Conservation (phyloP, 345 rosid species). For the Hypericum perforatum region DNA sequence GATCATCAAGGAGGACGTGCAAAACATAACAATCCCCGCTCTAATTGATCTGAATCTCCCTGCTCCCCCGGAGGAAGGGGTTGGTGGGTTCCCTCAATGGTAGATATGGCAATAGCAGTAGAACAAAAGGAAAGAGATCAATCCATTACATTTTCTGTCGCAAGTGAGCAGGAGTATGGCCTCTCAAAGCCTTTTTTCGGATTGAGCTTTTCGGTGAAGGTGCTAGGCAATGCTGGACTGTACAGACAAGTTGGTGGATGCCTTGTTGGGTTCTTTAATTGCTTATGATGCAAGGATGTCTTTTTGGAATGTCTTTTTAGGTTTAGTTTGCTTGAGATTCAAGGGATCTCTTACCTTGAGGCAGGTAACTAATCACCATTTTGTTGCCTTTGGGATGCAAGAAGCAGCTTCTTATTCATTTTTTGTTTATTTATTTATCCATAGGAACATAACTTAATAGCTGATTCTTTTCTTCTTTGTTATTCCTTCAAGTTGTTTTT, state of each 20-base stretch:
- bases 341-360: no score
- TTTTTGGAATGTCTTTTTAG: no score
- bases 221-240: slow-evolving; percentile 21
- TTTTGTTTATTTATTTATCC: neutral
- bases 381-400: slow-evolving; percentile 18
- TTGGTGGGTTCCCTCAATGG: slow-evolving; percentile 28
- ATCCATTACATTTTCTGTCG: neutral
- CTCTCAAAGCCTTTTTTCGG: slow-evolving; percentile 12
- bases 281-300: slow-evolving; percentile 29
- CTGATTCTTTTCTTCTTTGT: no score
- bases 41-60: slow-evolving; percentile 90
- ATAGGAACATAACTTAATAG: neutral
- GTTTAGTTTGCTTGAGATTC: no score
- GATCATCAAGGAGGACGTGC: slow-evolving; percentile 37
- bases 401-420: slow-evolving; percentile 10
- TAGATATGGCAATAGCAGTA: slow-evolving; percentile 15
- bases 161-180: neutral
- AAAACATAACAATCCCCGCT: slow-evolving; percentile 29
- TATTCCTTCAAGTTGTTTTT: no score
- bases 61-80: slow-evolving; percentile 52
- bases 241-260: slow-evolving; percentile 30
- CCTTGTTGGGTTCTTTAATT: slow-evolving; percentile 11
- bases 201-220: slow-evolving; percentile 13
- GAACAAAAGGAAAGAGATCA: no score
- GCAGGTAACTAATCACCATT: slow-evolving; percentile 15